These are phyloP conservation scores for Mycena crocata DNA, from an alignment of 768 basidiomycete species.

Conservation along the genomic window DNA sequence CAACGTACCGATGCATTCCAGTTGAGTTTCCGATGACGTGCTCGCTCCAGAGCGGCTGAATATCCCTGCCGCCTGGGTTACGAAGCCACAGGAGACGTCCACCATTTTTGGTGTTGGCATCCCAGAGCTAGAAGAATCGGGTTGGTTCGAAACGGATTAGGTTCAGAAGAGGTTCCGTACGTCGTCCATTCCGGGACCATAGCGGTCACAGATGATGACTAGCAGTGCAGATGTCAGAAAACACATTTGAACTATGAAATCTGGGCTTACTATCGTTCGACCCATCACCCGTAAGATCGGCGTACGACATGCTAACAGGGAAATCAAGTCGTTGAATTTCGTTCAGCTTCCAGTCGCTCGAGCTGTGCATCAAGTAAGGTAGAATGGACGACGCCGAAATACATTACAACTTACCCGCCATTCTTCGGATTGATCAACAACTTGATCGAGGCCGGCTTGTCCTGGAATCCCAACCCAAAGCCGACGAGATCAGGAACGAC, in stretches of 20 bases:
- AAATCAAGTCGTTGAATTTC: slow-evolving; percentile 6
- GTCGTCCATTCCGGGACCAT: slow-evolving; percentile 9
- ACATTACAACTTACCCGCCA: not conserved
- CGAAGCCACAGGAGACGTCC: slow-evolving; percentile 13
- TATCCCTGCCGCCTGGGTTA: not conserved
- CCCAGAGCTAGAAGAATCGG: slow-evolving; percentile 7
- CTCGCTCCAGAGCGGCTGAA: not conserved
- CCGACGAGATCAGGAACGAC: slow-evolving; percentile 1
- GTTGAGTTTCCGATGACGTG: slow-evolving; percentile 15
- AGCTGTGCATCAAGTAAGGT: not conserved
- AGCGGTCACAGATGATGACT: slow-evolving; percentile 19
- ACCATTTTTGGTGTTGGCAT: slow-evolving; percentile 7
- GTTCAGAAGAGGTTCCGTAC: not conserved
- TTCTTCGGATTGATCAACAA: slow-evolving; percentile 15
- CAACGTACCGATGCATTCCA: slow-evolving; percentile 12
- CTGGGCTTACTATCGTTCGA: not conserved
- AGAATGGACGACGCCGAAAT: not conserved
- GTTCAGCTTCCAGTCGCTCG: slow-evolving; percentile 6
- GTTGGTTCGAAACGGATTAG: not conserved
- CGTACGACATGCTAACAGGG: slow-evolving; percentile 6
- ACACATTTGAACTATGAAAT: not conserved
- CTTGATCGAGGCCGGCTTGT: slow-evolving; percentile 7
- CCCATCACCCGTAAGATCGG: slow-evolving; percentile 11
- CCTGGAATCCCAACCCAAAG: slow-evolving; percentile 6
- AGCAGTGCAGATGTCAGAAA: not conserved